Percentiles rank a stretch among this genome's conserved stretches.
phyloP scores from a whole-genome alignment of 306 rosid genomes.

The Ormosia emarginata region DNA sequence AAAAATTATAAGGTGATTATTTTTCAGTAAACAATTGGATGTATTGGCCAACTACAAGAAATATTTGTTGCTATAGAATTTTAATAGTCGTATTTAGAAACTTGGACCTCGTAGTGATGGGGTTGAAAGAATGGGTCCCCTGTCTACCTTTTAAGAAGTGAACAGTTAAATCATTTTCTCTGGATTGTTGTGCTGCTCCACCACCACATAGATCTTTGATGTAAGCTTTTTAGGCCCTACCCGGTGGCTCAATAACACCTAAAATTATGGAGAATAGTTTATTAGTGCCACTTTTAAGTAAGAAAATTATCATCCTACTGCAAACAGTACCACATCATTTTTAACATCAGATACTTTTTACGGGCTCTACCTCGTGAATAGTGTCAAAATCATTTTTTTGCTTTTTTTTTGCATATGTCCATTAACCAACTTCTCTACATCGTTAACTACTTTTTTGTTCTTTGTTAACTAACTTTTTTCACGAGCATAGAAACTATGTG shows the following conservation, averaged over 20 bases:
- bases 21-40: background rate
- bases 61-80: background rate
- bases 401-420: no score
- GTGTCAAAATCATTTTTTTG: no score
- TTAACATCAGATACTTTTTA: no score
- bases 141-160: slow-evolving; percentile 12
- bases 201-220: background rate
- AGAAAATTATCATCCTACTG: no score
- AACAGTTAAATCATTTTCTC: slow-evolving; percentile 24
- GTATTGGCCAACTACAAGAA: background rate
- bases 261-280: slow-evolving; percentile 1
- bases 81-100: background rate
- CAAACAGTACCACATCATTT: no score
- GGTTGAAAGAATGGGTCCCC: slow-evolving; percentile 21
- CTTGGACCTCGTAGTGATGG: background rate
- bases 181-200: slow-evolving; percentile 30
- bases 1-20: no score
- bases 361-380: no score
- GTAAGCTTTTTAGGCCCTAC: background rate
- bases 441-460: no score
- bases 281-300: slow-evolving; percentile 1
- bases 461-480: no score
- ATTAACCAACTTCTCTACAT: no score
- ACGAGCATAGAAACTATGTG: no score
- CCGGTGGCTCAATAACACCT: slow-evolving; percentile 18